phyloP scores from a whole-genome alignment of 176 grass and related monocot species.

The Oryza brachyantha region DNA sequence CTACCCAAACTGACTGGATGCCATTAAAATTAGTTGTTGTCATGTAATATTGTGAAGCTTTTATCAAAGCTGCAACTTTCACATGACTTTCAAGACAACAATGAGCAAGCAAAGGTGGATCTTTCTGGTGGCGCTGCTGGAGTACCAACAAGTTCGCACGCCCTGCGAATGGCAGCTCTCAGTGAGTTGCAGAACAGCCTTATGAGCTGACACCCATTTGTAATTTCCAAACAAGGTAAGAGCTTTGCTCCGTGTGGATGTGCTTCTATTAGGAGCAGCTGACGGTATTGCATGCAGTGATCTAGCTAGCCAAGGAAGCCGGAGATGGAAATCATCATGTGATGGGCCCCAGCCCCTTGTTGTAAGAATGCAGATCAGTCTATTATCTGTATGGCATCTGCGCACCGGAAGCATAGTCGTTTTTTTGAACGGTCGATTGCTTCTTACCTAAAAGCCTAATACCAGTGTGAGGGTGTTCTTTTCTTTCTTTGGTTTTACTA shows the following conservation, averaged over 20 bases:
- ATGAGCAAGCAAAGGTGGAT: constrained; percentile 9
- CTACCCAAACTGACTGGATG: constrained; percentile 41
- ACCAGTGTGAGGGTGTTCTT: neutral
- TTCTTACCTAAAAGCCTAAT: neutral
- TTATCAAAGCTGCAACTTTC: constrained; percentile 49
- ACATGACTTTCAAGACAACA: constrained; percentile 42
- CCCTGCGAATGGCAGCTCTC: constrained; percentile 32
- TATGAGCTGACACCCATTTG: constrained; percentile 20
- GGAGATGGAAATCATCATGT: neutral
- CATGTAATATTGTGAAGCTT: constrained; percentile 49
- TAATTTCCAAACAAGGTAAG: constrained; percentile 8
- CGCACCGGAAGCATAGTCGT: neutral
- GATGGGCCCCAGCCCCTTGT: neutral
- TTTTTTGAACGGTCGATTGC: neutral
- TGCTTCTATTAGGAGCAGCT: neutral
- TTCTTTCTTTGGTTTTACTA: neutral
- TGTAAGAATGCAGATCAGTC: neutral
- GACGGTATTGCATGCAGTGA: neutral
- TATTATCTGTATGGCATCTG: neutral
- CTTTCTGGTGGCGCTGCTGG: neutral
- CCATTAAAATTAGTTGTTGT: constrained; percentile 47
- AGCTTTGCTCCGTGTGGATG: neutral
- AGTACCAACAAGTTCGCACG: neutral
- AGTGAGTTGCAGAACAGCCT: constrained; percentile 20
- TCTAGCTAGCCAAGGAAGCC: neutral